Base-by-base conservation (phyloP, 208 protist genomes). In the Leishmania gerbilli region DNA sequence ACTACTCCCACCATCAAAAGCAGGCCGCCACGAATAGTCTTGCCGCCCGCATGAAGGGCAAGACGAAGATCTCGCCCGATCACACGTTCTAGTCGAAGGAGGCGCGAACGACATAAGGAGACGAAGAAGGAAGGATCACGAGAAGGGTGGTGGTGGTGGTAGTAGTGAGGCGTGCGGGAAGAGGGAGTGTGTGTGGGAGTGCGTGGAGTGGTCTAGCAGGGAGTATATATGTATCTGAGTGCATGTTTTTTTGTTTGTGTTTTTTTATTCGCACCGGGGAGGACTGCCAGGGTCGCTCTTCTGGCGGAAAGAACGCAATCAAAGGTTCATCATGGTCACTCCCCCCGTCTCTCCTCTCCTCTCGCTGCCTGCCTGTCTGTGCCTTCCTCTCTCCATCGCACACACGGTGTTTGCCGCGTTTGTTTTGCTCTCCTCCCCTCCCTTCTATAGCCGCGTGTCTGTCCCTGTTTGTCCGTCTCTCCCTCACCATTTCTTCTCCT, bases 1-100 rank as follows among this genome's bases (percentile, higher is more conserved):
- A 93, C 87, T 97, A 88, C 80, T 93, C 89, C 3, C 94, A 97
- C 72, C 85, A 90, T 42, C 91, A 93, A 82, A 91, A 87, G n/a
- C 79, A 88, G 68, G 85, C 78, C 69, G 67, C 89, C 15, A 89
- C 76, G 62, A 91, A 88, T 79, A 91, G 85, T 69, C 85, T 95
- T 47, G 90, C 92, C 51, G 88, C 92, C 9, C 89, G 93, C 76
- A 90, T 95, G 87, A 89, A 85, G 75, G 83, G 84, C 19, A 91
- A 90, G 69, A 77, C 88, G 3, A 89, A 89, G 71, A 85, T 85
- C 9, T 77, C 81, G 13, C 76, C 86, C 0, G 83, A 89, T 74
- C 76, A 87, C 79, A 85, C 77, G 17, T 87, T 87, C 31, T 87
- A 76, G 45, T 49, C 21, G 0, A 49, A 51, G 42, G 11, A 31